These are phyloP conservation scores for Leucocoprinus birnbaumii DNA, from an alignment of 768 basidiomycete genomes.

Conservation along the genomic window DNA sequence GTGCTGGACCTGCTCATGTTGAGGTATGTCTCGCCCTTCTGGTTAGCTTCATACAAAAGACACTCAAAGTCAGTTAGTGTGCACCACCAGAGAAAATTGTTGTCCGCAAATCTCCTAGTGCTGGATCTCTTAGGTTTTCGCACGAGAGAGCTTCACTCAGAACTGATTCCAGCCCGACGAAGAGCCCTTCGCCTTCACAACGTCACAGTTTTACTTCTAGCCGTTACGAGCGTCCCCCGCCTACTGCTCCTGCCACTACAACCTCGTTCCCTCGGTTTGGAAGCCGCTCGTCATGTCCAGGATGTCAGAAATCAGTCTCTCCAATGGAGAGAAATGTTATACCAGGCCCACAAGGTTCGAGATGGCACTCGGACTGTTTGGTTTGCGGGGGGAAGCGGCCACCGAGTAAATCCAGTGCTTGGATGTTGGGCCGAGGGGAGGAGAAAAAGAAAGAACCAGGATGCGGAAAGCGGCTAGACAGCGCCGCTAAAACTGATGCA, in stretches of 20 bases:
- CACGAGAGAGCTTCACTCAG: conserved; percentile 13
- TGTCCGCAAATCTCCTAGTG: conserved; percentile 31
- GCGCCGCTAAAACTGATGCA: conserved; percentile 71
- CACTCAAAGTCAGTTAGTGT: conserved; percentile 31
- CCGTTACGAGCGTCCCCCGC: conserved; percentile 23
- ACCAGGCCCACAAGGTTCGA: conserved; percentile 77
- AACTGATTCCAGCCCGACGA: background rate
- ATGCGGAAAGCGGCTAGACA: conserved; percentile 82
- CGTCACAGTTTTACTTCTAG: conserved; percentile 22
- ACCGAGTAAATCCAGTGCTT: conserved; percentile 26
- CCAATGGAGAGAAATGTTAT: conserved; percentile 86
- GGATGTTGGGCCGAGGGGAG: conserved; percentile 40
- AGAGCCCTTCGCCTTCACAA: conserved; percentile 10
- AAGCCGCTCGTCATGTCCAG: conserved; percentile 62
- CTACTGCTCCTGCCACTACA: conserved; percentile 15
- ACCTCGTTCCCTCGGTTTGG: conserved; percentile 55
- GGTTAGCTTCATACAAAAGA: background rate
- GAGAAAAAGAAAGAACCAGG: conserved; percentile 62
- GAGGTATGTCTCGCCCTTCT: conserved; percentile 35
- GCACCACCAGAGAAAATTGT: conserved; percentile 39
- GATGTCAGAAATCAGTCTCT: conserved; percentile 70
- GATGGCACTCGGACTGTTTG: conserved; percentile 78
- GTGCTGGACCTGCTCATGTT: conserved; percentile 66
- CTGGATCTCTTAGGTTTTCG: conserved; percentile 16
- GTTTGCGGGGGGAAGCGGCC: conserved; percentile 78